Conservation (phyloP, 2,329 filamentous ascomycete genomes). For the Penicillium palitans region DNA sequence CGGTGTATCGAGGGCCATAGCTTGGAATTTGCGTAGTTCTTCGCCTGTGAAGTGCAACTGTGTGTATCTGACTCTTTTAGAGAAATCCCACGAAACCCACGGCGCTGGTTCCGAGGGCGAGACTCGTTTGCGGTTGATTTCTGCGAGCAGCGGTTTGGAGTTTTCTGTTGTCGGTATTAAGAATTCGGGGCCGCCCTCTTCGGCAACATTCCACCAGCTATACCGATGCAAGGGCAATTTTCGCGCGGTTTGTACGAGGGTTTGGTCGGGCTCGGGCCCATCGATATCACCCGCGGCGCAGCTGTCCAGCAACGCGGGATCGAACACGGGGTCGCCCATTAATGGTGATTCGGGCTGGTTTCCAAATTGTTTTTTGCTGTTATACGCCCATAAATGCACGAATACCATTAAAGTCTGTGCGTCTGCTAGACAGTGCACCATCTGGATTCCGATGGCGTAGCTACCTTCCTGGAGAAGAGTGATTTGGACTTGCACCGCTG, state of each 20-base stretch:
- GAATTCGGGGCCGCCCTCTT: not conserved
- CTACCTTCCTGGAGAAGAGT: constrained; percentile 46
- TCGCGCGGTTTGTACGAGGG: not conserved
- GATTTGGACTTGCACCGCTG: constrained; percentile 38
- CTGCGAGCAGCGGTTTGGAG: not conserved
- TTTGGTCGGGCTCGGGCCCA: not conserved
- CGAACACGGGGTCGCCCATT: not conserved
- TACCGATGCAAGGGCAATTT: constrained; percentile 5
- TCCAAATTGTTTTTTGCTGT: constrained; percentile 38
- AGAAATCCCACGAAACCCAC: constrained; percentile 5
- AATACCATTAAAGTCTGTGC: constrained; percentile 48
- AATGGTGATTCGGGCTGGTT: not conserved
- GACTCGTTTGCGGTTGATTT: not conserved
- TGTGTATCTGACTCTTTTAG: not conserved
- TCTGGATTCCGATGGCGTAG: constrained; percentile 44
- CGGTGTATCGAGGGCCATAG: not conserved
- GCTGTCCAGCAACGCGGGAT: constrained; percentile 1
- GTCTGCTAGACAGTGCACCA: constrained; percentile 50
- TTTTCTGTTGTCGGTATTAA: constrained; percentile 4
- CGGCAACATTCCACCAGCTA: constrained; percentile 6
- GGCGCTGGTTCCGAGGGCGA: constrained; percentile 5
- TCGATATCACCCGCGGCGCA: constrained; percentile 5
- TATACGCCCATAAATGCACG: constrained; percentile 45
- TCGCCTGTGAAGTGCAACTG: constrained; percentile 3
- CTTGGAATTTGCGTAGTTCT: not conserved